A percentile compares a stretch with the other conserved stretches of the same genome.
phyloP scores from a whole-genome alignment of 768 basidiomycete species.

The Podaxis rugospora region DNA sequence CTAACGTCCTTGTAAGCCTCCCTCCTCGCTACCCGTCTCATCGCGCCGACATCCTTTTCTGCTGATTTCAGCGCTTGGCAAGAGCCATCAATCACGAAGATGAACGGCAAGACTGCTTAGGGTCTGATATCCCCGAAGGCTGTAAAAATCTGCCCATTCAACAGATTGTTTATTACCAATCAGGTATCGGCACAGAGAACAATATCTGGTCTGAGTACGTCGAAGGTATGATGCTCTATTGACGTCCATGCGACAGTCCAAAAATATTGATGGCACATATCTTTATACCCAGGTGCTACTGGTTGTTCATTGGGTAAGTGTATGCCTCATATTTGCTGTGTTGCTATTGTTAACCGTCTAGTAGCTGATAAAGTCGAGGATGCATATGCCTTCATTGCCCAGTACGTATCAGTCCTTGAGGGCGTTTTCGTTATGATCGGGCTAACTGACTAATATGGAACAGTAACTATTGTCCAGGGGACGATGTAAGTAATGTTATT shows the following conservation, averaged over 20 bases:
- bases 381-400: slow-evolving; percentile 75
- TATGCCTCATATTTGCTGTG: neutral
- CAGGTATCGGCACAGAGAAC: slow-evolving; percentile 54
- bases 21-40: neutral
- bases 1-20: slow-evolving; percentile 52
- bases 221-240: slow-evolving; percentile 36
- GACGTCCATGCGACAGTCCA: neutral
- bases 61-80: slow-evolving; percentile 41
- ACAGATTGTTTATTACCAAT: slow-evolving; percentile 63
- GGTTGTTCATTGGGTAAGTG: slow-evolving; percentile 55
- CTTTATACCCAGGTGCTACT: slow-evolving; percentile 44
- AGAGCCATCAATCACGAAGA: slow-evolving; percentile 50
- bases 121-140: neutral
- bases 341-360: slow-evolving; percentile 1
- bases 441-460: neutral
- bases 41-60: neutral
- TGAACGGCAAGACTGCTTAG: slow-evolving; percentile 26
- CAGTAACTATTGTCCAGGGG: slow-evolving; percentile 68
- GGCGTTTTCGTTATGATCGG: neutral
- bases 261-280: neutral
- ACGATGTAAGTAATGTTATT: slow-evolving; percentile 45
- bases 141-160: slow-evolving; percentile 30
- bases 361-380: slow-evolving; percentile 72
- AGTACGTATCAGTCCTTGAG: slow-evolving; percentile 40
- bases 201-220: slow-evolving; percentile 57